Percentiles rank a stretch among this genome's conserved stretches.
These are phyloP conservation scores for Acanthochlamys bracteata DNA, from an alignment of 106 monocot species.

Conservation along the genomic window DNA sequence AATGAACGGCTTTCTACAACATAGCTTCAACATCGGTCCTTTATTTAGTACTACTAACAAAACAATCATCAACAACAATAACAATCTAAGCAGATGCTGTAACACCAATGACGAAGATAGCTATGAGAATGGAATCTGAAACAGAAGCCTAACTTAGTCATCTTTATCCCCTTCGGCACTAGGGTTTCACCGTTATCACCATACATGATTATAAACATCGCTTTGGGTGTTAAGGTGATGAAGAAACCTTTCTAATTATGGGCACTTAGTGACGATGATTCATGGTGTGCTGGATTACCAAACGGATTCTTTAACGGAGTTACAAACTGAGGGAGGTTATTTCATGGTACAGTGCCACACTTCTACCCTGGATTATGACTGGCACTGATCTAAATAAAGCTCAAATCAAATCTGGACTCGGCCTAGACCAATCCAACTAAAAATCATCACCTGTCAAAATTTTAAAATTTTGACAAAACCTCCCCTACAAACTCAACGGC, in stretches of 20 bases:
- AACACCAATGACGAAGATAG: slow-evolving; percentile 15
- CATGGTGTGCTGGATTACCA: slow-evolving; percentile 29
- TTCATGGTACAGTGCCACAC: slow-evolving; percentile 25
- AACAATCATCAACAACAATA: background rate
- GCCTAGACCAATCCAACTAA: too few species aligned
- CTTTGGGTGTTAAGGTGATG: slow-evolving; percentile 34
- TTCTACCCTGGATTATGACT: too few species aligned
- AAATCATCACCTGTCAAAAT: too few species aligned
- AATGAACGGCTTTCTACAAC: background rate
- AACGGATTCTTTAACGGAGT: slow-evolving; percentile 22
- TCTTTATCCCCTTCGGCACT: slow-evolving; percentile 62
- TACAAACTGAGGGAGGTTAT: slow-evolving; percentile 27
- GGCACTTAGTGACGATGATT: slow-evolving; percentile 28
- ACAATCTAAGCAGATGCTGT: slow-evolving; percentile 17
- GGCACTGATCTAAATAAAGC: too few species aligned
- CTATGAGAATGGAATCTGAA: slow-evolving; percentile 33
- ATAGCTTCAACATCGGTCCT: slow-evolving; percentile 22
- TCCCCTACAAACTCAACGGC: too few species aligned
- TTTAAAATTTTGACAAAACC: too few species aligned
- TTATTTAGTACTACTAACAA: slow-evolving; percentile 1
- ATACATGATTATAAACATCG: slow-evolving; percentile 34
- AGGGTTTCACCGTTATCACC: slow-evolving; percentile 38
- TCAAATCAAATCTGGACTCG: too few species aligned
- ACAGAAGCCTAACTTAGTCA: slow-evolving; percentile 28
- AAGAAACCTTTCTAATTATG: slow-evolving; percentile 40